These are phyloP conservation scores for Zygoascus tannicola DNA, from an alignment of 805 yeast species.

Conservation along the genomic window DNA sequence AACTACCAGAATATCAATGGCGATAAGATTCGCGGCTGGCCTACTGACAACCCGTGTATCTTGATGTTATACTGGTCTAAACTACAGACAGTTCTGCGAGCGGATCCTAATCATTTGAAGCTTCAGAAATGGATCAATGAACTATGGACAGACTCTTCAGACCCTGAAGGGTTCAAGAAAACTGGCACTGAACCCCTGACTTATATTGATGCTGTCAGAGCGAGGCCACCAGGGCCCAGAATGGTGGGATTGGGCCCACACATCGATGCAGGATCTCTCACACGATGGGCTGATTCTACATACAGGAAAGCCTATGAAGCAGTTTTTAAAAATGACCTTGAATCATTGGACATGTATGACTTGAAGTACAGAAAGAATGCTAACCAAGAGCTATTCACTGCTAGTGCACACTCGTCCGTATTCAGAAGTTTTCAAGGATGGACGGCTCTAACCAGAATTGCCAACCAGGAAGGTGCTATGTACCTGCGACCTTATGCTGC, in stretches of 20 bases:
- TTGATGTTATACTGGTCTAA: slow-evolving; percentile 34
- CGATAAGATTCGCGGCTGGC: slow-evolving; percentile 2
- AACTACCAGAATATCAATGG: slow-evolving; percentile 24
- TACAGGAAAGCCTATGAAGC: slow-evolving; percentile 9
- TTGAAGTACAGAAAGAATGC: slow-evolving; percentile 10
- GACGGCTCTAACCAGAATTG: slow-evolving; percentile 32
- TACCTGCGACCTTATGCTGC: slow-evolving; percentile 31
- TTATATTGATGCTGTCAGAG: slow-evolving; percentile 36
- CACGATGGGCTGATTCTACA: slow-evolving; percentile 31
- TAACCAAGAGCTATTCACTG: slow-evolving; percentile 27
- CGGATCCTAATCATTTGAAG: slow-evolving; percentile 31
- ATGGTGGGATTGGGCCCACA: slow-evolving; percentile 31
- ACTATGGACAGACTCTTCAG: neutral
- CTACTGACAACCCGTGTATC: slow-evolving; percentile 15
- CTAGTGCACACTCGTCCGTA: slow-evolving; percentile 24
- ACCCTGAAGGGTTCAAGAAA: neutral
- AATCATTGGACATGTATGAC: slow-evolving; percentile 33
- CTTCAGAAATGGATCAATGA: slow-evolving; percentile 10
- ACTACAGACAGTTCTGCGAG: slow-evolving; percentile 32
- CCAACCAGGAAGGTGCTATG: slow-evolving; percentile 35
- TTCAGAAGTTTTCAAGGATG: slow-evolving; percentile 40
- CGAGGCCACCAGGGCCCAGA: slow-evolving; percentile 32
- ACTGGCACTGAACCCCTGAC: neutral
- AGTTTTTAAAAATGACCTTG: slow-evolving; percentile 32
- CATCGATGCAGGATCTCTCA: slow-evolving; percentile 35